phyloP scores from a whole-genome alignment of 1,284 basidiomycete species.

The Schizophyllum commune region DNA sequence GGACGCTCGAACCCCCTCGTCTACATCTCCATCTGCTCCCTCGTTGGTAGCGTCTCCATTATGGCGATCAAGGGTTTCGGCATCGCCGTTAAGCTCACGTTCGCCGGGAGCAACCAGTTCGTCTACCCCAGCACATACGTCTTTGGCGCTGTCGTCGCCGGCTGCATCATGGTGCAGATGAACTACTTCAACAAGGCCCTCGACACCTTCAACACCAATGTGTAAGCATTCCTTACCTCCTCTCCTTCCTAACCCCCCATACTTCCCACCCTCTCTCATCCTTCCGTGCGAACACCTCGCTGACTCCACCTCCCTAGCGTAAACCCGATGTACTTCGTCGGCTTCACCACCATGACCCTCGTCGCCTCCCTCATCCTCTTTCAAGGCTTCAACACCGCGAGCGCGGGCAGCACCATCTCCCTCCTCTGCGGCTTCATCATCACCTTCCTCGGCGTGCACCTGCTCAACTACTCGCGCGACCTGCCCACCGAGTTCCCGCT shows the following conservation, averaged over 20 bases:
- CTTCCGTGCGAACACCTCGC: constrained; percentile 8
- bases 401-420: constrained; percentile 75
- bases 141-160: constrained; percentile 77
- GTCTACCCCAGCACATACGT: constrained; percentile 92
- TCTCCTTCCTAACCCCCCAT: background rate
- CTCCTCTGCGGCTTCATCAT: constrained; percentile 83
- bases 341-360: constrained; percentile 95
- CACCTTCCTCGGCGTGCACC: constrained; percentile 89
- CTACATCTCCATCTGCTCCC: constrained; percentile 91
- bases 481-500: constrained; percentile 44
- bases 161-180: constrained; percentile 94
- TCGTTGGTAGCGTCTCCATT: constrained; percentile 73
- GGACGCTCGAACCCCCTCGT: constrained; percentile 87
- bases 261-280: no score
- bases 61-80: constrained; percentile 89
- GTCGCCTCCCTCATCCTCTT: constrained; percentile 94
- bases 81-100: constrained; percentile 80
- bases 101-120: constrained; percentile 94
- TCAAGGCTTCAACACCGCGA: constrained; percentile 92
- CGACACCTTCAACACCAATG: constrained; percentile 95
- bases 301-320: constrained; percentile 71
- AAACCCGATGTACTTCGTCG: constrained; percentile 98
- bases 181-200: constrained; percentile 99
- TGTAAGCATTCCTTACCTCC: constrained; percentile 55
- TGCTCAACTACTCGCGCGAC: constrained; percentile 77